Base-by-base conservation (phyloP, 345 rosid genomes). In the Syzygium grande region DNA sequence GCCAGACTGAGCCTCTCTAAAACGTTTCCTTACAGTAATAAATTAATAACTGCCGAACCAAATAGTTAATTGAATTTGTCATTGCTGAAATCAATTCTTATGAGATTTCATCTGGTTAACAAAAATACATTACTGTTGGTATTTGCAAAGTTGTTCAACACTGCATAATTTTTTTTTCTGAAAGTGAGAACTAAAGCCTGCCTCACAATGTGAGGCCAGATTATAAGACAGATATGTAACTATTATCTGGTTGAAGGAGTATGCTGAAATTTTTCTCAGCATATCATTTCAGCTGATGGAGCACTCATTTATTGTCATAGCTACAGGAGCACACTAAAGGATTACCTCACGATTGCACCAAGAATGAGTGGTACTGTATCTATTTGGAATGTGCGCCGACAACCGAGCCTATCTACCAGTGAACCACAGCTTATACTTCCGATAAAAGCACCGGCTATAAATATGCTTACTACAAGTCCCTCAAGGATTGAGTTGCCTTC, bases 391-490 rank as follows among this genome's bases (percentile, higher is more conserved):
- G 97, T 93, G 46, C 94, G 94, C 2, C 97, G 92, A 88, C 93
- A 94, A 63, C 98, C 97, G 49, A 96, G 90, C 87, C 90, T 94
- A 90, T 96, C 96, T 14, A 87, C 93, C 16, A 96, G 84, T 51
- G 93, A 91, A 88, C 97, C 94, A 52, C 92, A 90, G 90, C 90
- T 85, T 88, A 96, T 49, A 92, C 97, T 94, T 86, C 98, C 98
- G 86, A 96, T 11, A 87, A 96, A 95, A 29, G 97, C 98, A 85
- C 98, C 98, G 2, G 90, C 96, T 83, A 96, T 94, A 85, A 95
- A 96, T 52, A 96, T 94, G 93, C 98, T 96, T 52, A 96, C 97
- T 53, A 95, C 97, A 86, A 96, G 93, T 80, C 98, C 97, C 89
- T 95, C 97, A 29, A 95, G 92, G 87, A 93, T 92, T 17, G 94